These are phyloP conservation scores for Suillus subaureus DNA, from an alignment of 768 basidiomycete genomes.

Conservation along the genomic window DNA sequence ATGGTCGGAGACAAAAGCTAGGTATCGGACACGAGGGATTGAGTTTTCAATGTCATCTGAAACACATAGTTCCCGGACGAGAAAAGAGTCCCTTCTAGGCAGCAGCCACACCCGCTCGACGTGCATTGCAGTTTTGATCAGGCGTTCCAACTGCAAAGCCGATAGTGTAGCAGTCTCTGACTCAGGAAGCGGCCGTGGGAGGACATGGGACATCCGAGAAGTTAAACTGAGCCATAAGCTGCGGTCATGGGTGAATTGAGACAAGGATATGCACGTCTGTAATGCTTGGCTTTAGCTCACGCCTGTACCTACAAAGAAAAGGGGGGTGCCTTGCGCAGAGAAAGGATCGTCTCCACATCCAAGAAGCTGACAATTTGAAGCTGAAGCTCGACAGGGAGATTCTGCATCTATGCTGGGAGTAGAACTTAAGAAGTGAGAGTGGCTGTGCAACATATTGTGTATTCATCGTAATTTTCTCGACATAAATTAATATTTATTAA, in stretches of 20 bases:
- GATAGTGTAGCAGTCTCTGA: constrained; percentile 17
- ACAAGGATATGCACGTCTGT: constrained; percentile 28
- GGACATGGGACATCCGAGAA: constrained; percentile 10
- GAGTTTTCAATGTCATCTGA: neutral
- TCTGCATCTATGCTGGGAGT: neutral
- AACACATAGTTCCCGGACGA: neutral
- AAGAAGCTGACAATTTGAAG: constrained; percentile 18
- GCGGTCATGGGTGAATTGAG: constrained; percentile 18
- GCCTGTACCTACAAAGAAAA: neutral
- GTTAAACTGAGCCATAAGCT: constrained; percentile 24
- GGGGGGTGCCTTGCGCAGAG: constrained; percentile 19
- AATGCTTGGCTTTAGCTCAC: neutral
- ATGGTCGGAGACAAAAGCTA: constrained; percentile 23
- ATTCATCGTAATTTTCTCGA: too few relatives aligned
- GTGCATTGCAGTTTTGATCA: constrained; percentile 15
- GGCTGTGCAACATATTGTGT: too few relatives aligned
- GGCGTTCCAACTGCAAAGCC: constrained; percentile 15
- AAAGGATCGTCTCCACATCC: constrained; percentile 18
- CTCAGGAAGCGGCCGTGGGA: constrained; percentile 20
- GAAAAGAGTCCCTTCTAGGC: constrained; percentile 9
- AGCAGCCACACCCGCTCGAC: constrained; percentile 22
- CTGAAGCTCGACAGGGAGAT: constrained; percentile 24
- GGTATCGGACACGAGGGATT: neutral
- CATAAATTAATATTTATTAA: too few relatives aligned
- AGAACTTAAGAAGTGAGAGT: neutral